Conservation (phyloP, 2,329 filamentous ascomycete species). For the Aspergillus sclerotialis region DNA sequence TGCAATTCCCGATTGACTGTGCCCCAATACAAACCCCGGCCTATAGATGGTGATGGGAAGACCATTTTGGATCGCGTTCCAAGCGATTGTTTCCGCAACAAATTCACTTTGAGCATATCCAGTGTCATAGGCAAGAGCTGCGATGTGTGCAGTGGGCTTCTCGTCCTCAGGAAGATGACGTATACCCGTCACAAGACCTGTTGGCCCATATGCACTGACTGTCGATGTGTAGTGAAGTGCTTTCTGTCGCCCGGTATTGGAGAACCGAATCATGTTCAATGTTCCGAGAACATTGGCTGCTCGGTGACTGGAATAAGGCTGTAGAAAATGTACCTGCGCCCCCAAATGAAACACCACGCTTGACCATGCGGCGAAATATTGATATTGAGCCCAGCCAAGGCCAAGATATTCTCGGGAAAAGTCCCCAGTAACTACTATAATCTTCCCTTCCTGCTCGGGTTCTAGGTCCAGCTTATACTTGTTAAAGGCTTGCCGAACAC, state of each 20-base stretch:
- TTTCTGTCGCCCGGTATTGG: neutral
- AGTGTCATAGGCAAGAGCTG: conserved; percentile 3
- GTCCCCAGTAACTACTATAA: conserved; percentile 5
- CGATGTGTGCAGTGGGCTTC: conserved; percentile 1
- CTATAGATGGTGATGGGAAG: conserved; percentile 14
- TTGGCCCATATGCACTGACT: neutral
- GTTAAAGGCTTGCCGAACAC: conserved; percentile 5
- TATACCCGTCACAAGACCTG: neutral
- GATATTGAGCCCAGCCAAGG: conserved; percentile 1
- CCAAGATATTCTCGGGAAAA: conserved; percentile 4
- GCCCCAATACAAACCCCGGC: conserved; percentile 10
- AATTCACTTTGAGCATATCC: conserved; percentile 16
- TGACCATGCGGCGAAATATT: neutral
- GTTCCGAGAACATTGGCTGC: conserved; percentile 4
- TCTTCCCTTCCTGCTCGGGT: conserved; percentile 1
- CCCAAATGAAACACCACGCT: conserved; percentile 10
- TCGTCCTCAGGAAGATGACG: conserved; percentile 5
- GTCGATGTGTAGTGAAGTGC: neutral
- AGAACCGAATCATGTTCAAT: conserved; percentile 2
- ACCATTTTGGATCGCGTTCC: conserved; percentile 11
- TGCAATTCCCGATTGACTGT: conserved; percentile 9
- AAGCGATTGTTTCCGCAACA: conserved; percentile 13
- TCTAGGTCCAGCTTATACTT: conserved; percentile 2
- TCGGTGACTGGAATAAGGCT: conserved; percentile 5
- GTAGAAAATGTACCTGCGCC: conserved; percentile 5